Evolutionary conservation across 371 early-diverging fungal species (phyloP).

Genomic region (Mucor lusitanicus): DNA sequence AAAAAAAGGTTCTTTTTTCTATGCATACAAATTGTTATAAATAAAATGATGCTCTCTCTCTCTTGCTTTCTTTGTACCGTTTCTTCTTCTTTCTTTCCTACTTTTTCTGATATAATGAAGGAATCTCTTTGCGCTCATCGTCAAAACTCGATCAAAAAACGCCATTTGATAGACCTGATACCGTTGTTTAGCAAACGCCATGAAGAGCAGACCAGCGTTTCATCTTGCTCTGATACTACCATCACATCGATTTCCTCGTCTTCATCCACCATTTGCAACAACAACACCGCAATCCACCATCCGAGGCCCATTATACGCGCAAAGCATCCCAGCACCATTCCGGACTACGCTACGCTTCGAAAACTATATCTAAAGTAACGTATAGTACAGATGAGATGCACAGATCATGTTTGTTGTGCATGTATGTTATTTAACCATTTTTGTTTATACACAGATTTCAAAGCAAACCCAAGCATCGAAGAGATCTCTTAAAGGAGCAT

Average conservation of each 20-base stretch:
- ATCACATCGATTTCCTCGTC: neutral
- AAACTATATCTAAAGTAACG: conserved; percentile 9
- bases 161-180: neutral
- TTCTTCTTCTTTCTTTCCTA: neutral
- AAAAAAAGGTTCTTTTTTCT: neutral
- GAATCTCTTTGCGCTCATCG: neutral
- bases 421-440: conserved; percentile 3
- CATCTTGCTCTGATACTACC: neutral
- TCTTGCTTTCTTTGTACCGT: neutral
- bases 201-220: neutral
- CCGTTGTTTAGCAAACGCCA: neutral
- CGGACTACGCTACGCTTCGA: conserved; percentile 2
- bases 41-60: neutral
- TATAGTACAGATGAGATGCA: neutral
- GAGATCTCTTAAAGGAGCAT: conserved; percentile 13
- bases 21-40: neutral
- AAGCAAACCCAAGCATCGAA: conserved; percentile 25
- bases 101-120: neutral
- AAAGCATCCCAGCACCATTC: neutral
- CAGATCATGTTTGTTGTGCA: neutral
- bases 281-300: no score
- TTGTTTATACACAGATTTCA: conserved; percentile 25
- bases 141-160: neutral
- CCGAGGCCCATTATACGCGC: neutral
- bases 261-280: neutral